These are phyloP conservation scores for Neurospora sp. DNA, from an alignment of 495 filamentous ascomycete species.

Conservation along the genomic window DNA sequence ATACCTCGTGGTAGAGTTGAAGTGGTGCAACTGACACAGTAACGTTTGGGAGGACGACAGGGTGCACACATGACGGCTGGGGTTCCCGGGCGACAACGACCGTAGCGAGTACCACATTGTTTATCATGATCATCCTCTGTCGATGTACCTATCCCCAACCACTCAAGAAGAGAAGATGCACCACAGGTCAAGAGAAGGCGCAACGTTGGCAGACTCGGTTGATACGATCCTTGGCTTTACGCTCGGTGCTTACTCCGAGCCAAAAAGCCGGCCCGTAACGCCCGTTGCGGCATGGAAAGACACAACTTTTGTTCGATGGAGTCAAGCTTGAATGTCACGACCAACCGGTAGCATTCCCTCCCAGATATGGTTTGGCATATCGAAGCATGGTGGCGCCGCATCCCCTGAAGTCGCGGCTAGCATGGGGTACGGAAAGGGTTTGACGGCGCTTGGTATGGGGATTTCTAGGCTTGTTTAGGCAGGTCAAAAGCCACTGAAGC, in stretches of 20 bases:
- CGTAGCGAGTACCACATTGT: too few species aligned
- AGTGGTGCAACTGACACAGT: neutral
- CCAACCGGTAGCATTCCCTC: neutral
- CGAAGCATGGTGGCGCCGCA: neutral
- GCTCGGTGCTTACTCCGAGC: neutral
- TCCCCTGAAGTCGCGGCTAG: neutral
- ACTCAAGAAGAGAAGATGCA: neutral
- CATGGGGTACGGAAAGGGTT: neutral
- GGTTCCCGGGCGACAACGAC: too few species aligned
- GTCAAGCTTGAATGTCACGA: neutral
- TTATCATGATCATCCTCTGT: too few species aligned
- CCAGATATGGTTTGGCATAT: neutral
- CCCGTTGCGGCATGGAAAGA: neutral
- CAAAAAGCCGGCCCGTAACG: neutral
- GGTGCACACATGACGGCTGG: too few species aligned
- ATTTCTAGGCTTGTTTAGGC: neutral
- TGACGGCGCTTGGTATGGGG: neutral
- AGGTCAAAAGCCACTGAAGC: neutral
- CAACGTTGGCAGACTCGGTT: too few species aligned
- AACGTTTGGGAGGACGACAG: too few species aligned
- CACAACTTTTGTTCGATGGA: neutral
- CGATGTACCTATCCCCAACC: too few species aligned
- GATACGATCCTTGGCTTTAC: too few species aligned
- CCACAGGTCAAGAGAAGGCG: neutral
- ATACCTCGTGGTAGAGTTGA: neutral